Conservation (phyloP, 352 stramenopile genomes). For the Globisporangium echinulatum region DNA sequence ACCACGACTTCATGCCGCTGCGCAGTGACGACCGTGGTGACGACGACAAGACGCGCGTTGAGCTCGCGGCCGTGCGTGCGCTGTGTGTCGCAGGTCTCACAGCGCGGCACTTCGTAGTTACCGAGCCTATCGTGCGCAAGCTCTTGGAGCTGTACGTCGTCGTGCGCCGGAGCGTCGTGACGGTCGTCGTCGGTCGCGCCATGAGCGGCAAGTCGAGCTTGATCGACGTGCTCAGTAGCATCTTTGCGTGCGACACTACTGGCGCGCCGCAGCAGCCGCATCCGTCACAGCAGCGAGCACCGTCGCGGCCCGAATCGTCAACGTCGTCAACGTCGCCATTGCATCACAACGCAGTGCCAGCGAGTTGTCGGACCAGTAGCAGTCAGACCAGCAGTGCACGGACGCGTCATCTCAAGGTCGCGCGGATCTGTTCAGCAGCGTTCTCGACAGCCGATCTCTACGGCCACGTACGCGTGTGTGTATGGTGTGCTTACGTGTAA, state of each 20-base stretch:
- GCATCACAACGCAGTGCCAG: background rate
- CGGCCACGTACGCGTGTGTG: slow-evolving; percentile 18
- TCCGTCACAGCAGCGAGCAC: no score
- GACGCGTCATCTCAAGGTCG: slow-evolving; percentile 17
- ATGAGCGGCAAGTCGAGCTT: slow-evolving; percentile 57
- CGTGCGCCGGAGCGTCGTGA: slow-evolving; percentile 26
- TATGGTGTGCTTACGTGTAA: background rate
- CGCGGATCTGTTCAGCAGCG: slow-evolving; percentile 35
- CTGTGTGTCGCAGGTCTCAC: slow-evolving; percentile 22
- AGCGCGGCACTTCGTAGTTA: slow-evolving; percentile 21
- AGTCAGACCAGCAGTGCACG: background rate
- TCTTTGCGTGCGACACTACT: slow-evolving; percentile 13
- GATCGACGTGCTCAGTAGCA: slow-evolving; percentile 29
- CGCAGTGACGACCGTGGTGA: slow-evolving; percentile 24
- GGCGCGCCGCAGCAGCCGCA: background rate
- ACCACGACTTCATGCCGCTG: background rate
- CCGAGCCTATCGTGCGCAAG: slow-evolving; percentile 46
- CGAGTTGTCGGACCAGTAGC: background rate
- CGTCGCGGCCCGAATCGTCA: no score
- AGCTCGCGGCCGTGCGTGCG: slow-evolving; percentile 26
- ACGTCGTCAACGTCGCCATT: no score
- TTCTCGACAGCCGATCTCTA: slow-evolving; percentile 46
- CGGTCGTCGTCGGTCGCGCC: slow-evolving; percentile 39
- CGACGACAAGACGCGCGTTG: slow-evolving; percentile 24
- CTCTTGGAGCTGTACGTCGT: slow-evolving; percentile 55